Conservation (phyloP, 257 asterid species). For the Anisodus tanguticus region DNA sequence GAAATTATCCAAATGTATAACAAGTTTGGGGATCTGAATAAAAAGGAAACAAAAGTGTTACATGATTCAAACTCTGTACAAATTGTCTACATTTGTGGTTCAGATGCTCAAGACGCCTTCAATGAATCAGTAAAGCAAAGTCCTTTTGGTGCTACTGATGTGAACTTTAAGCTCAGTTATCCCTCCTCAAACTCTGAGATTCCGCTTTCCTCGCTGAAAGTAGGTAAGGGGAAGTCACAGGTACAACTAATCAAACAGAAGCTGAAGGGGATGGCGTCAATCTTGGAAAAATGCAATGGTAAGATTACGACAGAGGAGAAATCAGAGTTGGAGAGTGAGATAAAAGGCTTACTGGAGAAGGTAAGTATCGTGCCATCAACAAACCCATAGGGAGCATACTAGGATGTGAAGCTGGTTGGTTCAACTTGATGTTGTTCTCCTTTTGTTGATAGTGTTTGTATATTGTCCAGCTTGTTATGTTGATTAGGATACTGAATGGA, state of each 20-base stretch:
- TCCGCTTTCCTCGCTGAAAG: slow-evolving; percentile 28
- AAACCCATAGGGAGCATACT: slow-evolving; percentile 5
- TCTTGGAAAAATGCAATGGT: slow-evolving; percentile 43
- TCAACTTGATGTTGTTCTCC: background rate
- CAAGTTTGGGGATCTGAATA: slow-evolving; percentile 58
- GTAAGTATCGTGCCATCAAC: slow-evolving; percentile 35
- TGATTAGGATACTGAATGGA: slow-evolving; percentile 1
- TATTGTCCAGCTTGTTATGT: background rate
- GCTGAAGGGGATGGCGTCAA: slow-evolving; percentile 38
- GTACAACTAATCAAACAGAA: slow-evolving; percentile 36
- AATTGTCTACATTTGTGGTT: slow-evolving; percentile 46
- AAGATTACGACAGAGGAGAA: slow-evolving; percentile 41
- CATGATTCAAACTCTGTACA: slow-evolving; percentile 41
- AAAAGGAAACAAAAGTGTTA: slow-evolving; percentile 48
- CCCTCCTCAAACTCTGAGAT: slow-evolving; percentile 38
- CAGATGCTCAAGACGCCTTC: slow-evolving; percentile 65
- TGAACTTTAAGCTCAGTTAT: slow-evolving; percentile 43
- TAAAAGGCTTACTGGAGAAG: slow-evolving; percentile 46
- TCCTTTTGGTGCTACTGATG: slow-evolving; percentile 49
- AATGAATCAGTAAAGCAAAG: slow-evolving; percentile 44
- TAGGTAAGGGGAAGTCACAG: slow-evolving; percentile 40
- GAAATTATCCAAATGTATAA: slow-evolving; percentile 47
- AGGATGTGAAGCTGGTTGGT: slow-evolving; percentile 13
- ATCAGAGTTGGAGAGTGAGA: slow-evolving; percentile 43
- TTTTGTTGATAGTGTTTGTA: slow-evolving; percentile 26